These are phyloP conservation scores for Effrenium voratum DNA, from an alignment of 73 alveolate genomes.

Conservation along the genomic window DNA sequence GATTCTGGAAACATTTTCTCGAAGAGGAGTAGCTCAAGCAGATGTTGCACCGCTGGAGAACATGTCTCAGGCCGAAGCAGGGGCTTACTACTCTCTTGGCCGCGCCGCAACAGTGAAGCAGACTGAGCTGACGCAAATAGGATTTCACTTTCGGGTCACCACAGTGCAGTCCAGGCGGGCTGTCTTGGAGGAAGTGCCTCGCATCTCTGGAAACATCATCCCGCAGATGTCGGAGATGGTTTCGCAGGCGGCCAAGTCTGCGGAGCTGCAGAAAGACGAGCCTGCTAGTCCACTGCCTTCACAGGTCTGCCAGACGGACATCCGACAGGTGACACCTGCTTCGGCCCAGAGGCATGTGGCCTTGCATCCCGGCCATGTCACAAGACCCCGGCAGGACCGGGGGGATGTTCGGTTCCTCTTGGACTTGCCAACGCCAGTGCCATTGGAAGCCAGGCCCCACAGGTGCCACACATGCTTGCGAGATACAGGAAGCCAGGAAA, in stretches of 20 bases:
- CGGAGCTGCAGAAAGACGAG: not conserved
- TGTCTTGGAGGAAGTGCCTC: not conserved
- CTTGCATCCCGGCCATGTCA: not conserved
- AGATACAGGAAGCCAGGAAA: no score
- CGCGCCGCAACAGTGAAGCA: not conserved
- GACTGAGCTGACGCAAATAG: not conserved
- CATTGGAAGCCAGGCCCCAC: constrained; percentile 5
- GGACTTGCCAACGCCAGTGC: not conserved
- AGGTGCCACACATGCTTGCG: not conserved
- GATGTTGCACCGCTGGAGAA: not conserved
- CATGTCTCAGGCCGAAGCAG: not conserved
- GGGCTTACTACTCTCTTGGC: not conserved
- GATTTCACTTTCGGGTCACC: not conserved
- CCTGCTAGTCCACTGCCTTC: not conserved
- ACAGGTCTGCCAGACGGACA: not conserved
- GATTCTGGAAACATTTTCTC: not conserved
- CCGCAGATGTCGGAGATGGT: not conserved
- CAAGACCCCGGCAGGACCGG: not conserved
- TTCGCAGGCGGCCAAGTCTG: not conserved
- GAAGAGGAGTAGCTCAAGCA: not conserved
- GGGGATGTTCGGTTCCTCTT: not conserved
- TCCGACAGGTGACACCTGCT: not conserved
- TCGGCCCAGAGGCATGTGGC: not conserved
- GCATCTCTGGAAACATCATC: not conserved
- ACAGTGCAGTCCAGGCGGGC: not conserved